These are phyloP conservation scores for Syzygium jambos DNA, from an alignment of 345 rosid genomes.

Conservation along the genomic window DNA sequence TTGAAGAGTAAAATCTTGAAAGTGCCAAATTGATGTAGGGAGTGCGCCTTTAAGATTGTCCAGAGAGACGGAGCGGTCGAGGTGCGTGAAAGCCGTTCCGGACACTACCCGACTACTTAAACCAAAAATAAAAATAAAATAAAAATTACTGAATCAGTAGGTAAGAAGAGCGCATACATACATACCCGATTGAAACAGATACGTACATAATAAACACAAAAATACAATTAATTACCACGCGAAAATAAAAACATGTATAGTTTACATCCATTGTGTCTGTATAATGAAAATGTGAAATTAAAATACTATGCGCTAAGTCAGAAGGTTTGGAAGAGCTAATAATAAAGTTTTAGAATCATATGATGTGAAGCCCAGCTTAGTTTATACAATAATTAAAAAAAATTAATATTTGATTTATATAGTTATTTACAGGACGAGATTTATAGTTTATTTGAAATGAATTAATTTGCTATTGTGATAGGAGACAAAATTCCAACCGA, in stretches of 20 bases:
- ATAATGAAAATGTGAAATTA: neutral
- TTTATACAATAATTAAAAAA: no score
- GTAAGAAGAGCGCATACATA: no score
- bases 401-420: no score
- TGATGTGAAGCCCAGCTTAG: neutral
- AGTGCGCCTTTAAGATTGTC: neutral
- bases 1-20: neutral
- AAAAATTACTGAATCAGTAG: neutral
- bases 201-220: neutral
- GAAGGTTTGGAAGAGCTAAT: neutral
- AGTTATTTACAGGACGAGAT: neutral
- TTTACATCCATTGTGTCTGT: neutral
- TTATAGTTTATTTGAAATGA: neutral
- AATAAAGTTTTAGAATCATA: neutral
- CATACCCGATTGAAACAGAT: neutral
- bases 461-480: neutral
- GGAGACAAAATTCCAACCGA: neutral
- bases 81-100: neutral
- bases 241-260: neutral
- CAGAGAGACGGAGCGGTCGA: neutral
- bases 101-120: neutral
- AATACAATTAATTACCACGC: neutral
- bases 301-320: neutral
- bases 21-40: neutral
- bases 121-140: neutral